Percentiles rank a stretch among this genome's conserved stretches.
phyloP scores from a whole-genome alignment of 768 basidiomycete genomes.

The Leucosporidium yakuticum region DNA sequence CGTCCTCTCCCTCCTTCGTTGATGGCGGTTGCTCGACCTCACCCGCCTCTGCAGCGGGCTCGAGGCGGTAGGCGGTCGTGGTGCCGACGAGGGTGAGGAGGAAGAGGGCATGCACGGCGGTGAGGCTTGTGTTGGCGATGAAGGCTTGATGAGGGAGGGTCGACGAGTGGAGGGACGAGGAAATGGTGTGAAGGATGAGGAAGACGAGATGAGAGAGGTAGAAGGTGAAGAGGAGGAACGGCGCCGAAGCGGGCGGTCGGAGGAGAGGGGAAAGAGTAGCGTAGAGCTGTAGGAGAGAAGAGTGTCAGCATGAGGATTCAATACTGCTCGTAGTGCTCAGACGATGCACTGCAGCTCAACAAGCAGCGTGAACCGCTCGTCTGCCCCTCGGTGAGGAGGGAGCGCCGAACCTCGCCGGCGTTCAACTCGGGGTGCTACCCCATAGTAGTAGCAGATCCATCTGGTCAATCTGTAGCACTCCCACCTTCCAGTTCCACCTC shows the following conservation, averaged over 20 bases:
- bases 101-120: too few species aligned
- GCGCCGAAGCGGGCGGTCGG: neutral
- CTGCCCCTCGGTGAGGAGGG: too few species aligned
- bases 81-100: constrained; percentile 9
- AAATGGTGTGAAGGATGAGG: too few species aligned
- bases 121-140: too few species aligned
- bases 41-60: neutral
- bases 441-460: neutral
- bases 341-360: too few species aligned
- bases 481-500: neutral
- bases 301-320: too few species aligned
- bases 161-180: too few species aligned
- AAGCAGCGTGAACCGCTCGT: too few species aligned
- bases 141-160: too few species aligned
- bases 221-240: constrained; percentile 11
- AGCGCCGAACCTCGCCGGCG: neutral
- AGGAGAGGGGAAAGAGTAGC: neutral
- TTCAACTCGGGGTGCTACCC: neutral
- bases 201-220: too few species aligned
- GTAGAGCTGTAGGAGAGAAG: neutral
- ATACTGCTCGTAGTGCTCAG: too few species aligned
- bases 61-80: neutral
- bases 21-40: neutral
- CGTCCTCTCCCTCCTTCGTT: constrained; percentile 14
- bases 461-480: neutral